Evolutionary conservation across 352 stramenopile genomes (phyloP).

Genomic region (Globisporangium paroecandrum): DNA sequence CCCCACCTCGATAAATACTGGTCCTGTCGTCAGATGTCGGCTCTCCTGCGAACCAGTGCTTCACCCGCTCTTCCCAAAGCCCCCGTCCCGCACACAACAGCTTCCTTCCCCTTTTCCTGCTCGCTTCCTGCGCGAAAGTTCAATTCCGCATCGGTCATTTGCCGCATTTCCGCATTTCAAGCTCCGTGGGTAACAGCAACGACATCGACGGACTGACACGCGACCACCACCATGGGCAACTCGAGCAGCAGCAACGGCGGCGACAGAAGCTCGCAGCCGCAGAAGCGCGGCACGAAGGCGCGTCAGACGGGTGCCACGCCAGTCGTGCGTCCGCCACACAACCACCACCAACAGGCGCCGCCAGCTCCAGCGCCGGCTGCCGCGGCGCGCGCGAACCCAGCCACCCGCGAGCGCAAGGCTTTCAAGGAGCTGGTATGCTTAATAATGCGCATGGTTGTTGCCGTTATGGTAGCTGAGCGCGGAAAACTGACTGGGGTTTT

Average conservation of each 20-base stretch:
- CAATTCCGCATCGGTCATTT: constrained; percentile 1
- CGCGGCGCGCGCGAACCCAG: constrained; percentile 31
- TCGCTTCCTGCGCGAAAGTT: neutral
- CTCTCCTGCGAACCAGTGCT: neutral
- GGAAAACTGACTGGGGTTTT: constrained; percentile 3
- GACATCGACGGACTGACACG: neutral
- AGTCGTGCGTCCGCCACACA: constrained; percentile 15
- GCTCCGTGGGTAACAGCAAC: neutral
- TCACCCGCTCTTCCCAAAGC: neutral
- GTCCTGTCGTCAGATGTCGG: neutral
- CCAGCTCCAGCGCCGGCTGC: constrained; percentile 20
- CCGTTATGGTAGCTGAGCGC: neutral
- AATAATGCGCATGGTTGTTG: neutral
- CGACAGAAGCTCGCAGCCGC: constrained; percentile 12
- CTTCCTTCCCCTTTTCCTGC: neutral
- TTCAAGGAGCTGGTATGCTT: constrained; percentile 69
- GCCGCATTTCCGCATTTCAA: constrained; percentile 8
- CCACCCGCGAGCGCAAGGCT: constrained; percentile 50
- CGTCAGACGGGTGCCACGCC: constrained; percentile 25
- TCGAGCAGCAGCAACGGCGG: constrained; percentile 48
- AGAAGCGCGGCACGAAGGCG: constrained; percentile 28
- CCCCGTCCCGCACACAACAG: neutral
- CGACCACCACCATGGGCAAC: constrained; percentile 51
- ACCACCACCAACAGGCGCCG: constrained; percentile 20
- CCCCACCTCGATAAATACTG: neutral